Conservation (phyloP, 208 protist species). For the Dictyostelium gargantuum region DNA sequence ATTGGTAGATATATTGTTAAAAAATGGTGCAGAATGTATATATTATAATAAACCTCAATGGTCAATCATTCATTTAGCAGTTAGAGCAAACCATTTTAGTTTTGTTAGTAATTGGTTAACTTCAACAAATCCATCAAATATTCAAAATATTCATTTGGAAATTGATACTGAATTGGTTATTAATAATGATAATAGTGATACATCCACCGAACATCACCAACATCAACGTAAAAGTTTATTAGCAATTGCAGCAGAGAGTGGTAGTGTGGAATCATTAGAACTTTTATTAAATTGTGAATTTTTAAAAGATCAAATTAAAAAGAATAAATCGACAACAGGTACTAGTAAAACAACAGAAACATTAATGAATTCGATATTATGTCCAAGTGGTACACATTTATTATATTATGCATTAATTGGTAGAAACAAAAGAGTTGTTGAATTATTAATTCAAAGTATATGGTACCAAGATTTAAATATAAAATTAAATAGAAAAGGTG, state of each 20-base stretch:
- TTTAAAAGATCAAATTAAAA: neutral
- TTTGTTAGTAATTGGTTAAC: neutral
- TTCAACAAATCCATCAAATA: neutral
- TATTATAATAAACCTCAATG: neutral
- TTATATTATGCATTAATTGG: conserved; percentile 25
- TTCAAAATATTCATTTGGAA: neutral
- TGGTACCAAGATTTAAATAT: conserved; percentile 1
- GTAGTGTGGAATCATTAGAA: neutral
- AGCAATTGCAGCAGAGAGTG: neutral
- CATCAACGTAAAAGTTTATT: neutral
- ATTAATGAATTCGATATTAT: neutral
- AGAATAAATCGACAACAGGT: neutral
- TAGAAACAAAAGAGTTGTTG: neutral
- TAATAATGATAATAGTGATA: neutral
- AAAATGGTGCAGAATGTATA: neutral
- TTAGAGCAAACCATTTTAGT: neutral
- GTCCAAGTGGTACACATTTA: neutral
- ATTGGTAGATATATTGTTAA: neutral
- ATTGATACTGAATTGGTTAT: neutral
- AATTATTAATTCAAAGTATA: neutral
- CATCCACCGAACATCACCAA: neutral
- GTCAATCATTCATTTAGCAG: neutral
- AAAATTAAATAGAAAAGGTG: neutral
- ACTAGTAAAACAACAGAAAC: neutral
- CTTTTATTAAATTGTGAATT: neutral